Evolutionary conservation across 306 rosid genomes (phyloP).

Genomic region (Arachis stenosperma): DNA sequence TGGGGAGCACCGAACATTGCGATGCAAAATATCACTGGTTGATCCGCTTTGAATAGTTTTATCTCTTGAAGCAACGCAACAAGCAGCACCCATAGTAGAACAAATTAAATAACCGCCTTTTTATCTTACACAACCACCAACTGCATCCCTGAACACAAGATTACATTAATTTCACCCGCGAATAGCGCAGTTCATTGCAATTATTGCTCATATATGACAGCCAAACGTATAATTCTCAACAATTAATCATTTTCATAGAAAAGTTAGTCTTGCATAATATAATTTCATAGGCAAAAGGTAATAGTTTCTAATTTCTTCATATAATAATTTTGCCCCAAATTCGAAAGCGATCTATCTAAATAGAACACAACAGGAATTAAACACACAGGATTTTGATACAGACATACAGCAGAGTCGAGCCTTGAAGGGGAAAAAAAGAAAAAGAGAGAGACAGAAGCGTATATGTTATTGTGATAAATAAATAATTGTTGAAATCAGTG

Average conservation of each 20-base stretch:
- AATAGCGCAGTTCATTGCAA: constrained; percentile 25
- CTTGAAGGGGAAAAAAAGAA: background rate
- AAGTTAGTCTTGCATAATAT: background rate
- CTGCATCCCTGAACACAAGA: constrained; percentile 32
- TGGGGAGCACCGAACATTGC: constrained; percentile 47
- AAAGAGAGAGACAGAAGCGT: background rate
- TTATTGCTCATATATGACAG: constrained; percentile 1
- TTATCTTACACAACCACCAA: constrained; percentile 20
- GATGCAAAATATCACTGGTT: constrained; percentile 38
- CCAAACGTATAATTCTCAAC: constrained; percentile 11
- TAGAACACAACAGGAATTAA: constrained; percentile 1
- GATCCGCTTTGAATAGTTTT: constrained; percentile 52
- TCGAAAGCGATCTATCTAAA: constrained; percentile 1
- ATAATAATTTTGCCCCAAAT: background rate
- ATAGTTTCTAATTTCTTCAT: background rate
- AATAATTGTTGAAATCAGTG: constrained; percentile 18
- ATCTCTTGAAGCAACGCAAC: constrained; percentile 54
- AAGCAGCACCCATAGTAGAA: constrained; percentile 54
- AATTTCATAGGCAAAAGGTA: background rate
- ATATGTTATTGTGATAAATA: background rate
- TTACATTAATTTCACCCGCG: background rate
- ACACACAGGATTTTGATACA: background rate
- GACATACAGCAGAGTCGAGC: constrained; percentile 6
- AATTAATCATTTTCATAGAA: constrained; percentile 6
- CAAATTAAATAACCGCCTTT: constrained; percentile 25